phyloP scores from a whole-genome alignment of 139 green algal genomes.

The Marvania coccoides region DNA sequence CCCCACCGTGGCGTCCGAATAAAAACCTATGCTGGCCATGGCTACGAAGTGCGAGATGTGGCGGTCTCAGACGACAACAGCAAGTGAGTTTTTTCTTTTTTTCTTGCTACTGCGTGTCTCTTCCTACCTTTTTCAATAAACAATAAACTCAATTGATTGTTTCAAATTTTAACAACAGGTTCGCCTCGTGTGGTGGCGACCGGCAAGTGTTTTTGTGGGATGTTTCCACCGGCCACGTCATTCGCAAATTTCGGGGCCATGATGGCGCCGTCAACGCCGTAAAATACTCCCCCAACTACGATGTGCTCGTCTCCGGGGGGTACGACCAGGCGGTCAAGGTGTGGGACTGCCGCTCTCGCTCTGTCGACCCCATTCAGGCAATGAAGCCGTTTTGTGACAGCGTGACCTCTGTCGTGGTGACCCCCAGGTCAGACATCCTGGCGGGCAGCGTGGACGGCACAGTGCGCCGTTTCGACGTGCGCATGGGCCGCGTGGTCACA shows the following conservation, averaged over 20 bases:
- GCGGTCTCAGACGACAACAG: slow-evolving; percentile 72
- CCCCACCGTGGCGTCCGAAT: slow-evolving; percentile 62
- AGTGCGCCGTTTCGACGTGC: slow-evolving; percentile 79
- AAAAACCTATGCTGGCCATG: slow-evolving; percentile 82
- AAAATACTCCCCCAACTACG: slow-evolving; percentile 50
- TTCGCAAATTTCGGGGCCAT: slow-evolving; percentile 85
- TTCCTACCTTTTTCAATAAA: background rate
- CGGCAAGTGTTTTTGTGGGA: slow-evolving; percentile 88
- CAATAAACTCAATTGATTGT: background rate
- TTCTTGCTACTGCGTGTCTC: background rate
- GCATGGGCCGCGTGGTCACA: slow-evolving; percentile 56
- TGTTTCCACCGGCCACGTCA: slow-evolving; percentile 66
- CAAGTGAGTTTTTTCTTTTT: slow-evolving; percentile 35
- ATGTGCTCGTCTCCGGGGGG: slow-evolving; percentile 70
- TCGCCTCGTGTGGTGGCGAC: slow-evolving; percentile 86
- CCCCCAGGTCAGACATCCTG: slow-evolving; percentile 50
- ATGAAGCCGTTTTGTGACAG: slow-evolving; percentile 79
- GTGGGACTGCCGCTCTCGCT: slow-evolving; percentile 84
- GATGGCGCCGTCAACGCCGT: slow-evolving; percentile 75
- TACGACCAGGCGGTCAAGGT: slow-evolving; percentile 85
- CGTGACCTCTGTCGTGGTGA: slow-evolving; percentile 63
- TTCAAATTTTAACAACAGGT: slow-evolving; percentile 19
- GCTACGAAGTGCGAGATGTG: slow-evolving; percentile 79
- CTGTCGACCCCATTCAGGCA: slow-evolving; percentile 66
- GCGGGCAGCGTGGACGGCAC: slow-evolving; percentile 80